These are phyloP conservation scores for Xylariaceae sp. DNA, from an alignment of 2,329 filamentous ascomycete species.

Conservation along the genomic window DNA sequence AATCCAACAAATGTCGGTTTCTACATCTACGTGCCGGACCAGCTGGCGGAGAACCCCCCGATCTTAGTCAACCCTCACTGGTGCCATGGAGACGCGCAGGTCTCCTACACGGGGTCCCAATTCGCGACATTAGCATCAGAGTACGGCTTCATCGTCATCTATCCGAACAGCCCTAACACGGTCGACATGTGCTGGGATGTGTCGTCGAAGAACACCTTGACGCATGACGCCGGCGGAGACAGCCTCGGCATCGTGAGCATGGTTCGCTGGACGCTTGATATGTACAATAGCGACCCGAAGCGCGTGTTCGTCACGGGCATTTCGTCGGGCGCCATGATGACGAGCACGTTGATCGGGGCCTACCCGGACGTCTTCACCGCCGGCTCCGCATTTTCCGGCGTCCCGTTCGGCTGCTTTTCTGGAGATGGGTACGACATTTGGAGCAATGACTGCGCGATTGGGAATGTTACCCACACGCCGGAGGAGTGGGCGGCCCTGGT, in stretches of 20 bases:
- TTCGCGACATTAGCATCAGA: slow-evolving; percentile 51
- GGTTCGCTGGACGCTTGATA: slow-evolving; percentile 34
- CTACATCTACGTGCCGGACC: slow-evolving; percentile 48
- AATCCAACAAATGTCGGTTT: slow-evolving; percentile 50
- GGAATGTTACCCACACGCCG: slow-evolving; percentile 36
- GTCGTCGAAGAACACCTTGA: slow-evolving; percentile 39
- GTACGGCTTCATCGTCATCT: slow-evolving; percentile 39
- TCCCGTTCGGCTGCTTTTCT: slow-evolving; percentile 51
- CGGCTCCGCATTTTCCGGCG: slow-evolving; percentile 43
- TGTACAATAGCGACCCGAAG: slow-evolving; percentile 33
- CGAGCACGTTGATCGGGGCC: slow-evolving; percentile 40
- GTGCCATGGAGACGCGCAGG: slow-evolving; percentile 51
- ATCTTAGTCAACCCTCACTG: slow-evolving; percentile 55
- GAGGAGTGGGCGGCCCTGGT: slow-evolving; percentile 30
- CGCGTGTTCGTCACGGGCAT: slow-evolving; percentile 34
- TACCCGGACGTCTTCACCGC: slow-evolving; percentile 48
- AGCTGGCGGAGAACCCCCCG: slow-evolving; percentile 41
- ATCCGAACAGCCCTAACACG: slow-evolving; percentile 33
- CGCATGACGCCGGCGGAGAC: slow-evolving; percentile 37
- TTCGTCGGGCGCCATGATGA: slow-evolving; percentile 36
- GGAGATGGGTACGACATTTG: slow-evolving; percentile 41
- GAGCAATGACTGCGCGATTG: slow-evolving; percentile 50
- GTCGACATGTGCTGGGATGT: slow-evolving; percentile 56
- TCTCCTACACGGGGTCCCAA: slow-evolving; percentile 46
- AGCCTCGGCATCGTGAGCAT: slow-evolving; percentile 39